Conservation (phyloP, 108 stramenopile species). For the Nannochloropsis salina region DNA sequence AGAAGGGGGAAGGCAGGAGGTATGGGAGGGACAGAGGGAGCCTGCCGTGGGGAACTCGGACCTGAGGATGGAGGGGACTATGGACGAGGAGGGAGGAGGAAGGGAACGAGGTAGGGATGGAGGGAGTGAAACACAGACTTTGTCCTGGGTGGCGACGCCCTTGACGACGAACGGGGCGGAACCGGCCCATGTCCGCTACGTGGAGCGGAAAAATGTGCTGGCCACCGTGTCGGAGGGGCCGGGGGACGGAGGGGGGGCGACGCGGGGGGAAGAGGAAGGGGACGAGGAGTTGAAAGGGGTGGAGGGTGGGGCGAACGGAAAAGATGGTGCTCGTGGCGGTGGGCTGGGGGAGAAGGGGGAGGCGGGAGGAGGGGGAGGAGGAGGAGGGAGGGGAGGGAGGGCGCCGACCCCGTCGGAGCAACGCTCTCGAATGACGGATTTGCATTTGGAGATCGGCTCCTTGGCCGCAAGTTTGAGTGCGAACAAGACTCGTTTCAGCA, state of each 20-base stretch:
- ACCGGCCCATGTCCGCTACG: no score
- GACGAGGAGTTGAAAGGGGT: no score
- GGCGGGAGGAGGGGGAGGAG: background rate
- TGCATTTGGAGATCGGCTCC: constrained; percentile 66
- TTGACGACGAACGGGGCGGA: no score
- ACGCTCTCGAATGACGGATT: constrained; percentile 22
- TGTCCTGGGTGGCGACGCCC: no score
- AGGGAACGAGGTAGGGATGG: background rate
- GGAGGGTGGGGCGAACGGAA: no score
- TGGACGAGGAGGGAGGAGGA: background rate
- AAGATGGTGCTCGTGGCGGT: no score
- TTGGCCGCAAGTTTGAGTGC: constrained; percentile 63
- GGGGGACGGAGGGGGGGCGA: no score
- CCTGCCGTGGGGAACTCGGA: background rate
- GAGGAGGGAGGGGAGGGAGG: background rate
- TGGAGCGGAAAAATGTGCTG: no score
- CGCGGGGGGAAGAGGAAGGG: no score
- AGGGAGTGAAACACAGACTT: background rate
- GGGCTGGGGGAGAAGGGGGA: no score
- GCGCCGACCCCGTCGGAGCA: constrained; percentile 50
- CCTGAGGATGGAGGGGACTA: background rate
- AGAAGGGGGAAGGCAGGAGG: background rate
- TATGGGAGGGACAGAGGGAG: background rate
- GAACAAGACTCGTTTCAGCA: constrained; percentile 57
- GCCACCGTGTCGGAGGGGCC: no score